Evolutionary conservation across 257 asterid species (phyloP).

Genomic region (Voacanga thouarsii): DNA sequence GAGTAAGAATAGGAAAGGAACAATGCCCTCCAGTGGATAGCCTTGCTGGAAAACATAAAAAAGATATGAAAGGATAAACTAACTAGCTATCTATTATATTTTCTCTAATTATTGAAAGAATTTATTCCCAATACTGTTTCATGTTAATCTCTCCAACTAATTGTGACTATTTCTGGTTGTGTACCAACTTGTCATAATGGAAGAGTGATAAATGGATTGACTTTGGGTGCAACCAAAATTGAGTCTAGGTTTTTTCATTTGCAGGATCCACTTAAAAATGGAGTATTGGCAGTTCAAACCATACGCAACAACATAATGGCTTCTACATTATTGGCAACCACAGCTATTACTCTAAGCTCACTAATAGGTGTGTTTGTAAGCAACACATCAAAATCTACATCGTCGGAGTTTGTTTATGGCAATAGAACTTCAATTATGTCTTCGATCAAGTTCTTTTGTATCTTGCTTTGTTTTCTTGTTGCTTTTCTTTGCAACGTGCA

Average conservation of each 20-base stretch:
- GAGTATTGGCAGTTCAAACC: conserved; percentile 77
- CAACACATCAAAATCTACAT: conserved; percentile 45
- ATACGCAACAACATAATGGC: conserved; percentile 95
- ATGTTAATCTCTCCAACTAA: neutral
- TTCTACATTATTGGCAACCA: conserved; percentile 78
- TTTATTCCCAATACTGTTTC: neutral
- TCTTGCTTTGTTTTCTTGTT: conserved; percentile 68
- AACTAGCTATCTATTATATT: neutral
- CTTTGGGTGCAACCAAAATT: neutral
- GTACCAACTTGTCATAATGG: neutral
- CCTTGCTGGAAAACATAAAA: too few relatives aligned
- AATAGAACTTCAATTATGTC: conserved; percentile 38
- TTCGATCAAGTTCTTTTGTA: conserved; percentile 60
- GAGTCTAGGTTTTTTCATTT: conserved; percentile 1
- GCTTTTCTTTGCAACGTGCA: conserved; percentile 78
- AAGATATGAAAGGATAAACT: neutral
- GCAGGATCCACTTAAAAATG: conserved; percentile 85
- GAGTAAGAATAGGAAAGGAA: too few relatives aligned
- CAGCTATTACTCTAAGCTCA: conserved; percentile 86
- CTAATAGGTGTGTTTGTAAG: conserved; percentile 74
- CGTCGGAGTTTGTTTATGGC: conserved; percentile 40
- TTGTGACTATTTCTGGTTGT: neutral
- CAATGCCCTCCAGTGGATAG: too few relatives aligned
- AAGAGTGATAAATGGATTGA: neutral
- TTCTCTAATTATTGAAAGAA: neutral